phyloP scores from a whole-genome alignment of 495 filamentous ascomycete genomes.

The Podospora anserina region DNA sequence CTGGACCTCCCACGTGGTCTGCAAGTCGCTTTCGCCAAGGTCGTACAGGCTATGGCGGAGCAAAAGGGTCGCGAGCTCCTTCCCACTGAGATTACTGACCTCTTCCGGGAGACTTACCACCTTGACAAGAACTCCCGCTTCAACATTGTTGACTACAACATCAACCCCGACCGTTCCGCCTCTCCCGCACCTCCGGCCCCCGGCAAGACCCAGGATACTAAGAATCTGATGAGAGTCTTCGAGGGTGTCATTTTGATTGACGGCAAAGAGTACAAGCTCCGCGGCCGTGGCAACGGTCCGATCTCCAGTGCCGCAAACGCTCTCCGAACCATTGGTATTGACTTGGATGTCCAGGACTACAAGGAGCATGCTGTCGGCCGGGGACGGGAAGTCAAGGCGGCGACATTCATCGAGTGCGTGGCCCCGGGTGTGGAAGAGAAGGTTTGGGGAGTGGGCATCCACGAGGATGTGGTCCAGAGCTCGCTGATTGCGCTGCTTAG shows the following conservation, averaged over 20 bases:
- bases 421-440: slow-evolving; percentile 62
- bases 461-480: slow-evolving; percentile 91
- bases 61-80: slow-evolving; percentile 81
- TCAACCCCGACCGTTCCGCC: slow-evolving; percentile 75
- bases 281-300: slow-evolving; percentile 82
- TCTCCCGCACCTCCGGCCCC: slow-evolving; percentile 69
- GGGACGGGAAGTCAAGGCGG: slow-evolving; percentile 79
- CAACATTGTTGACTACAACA: slow-evolving; percentile 85
- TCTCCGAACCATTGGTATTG: slow-evolving; percentile 73
- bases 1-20: slow-evolving; percentile 91
- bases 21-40: slow-evolving; percentile 84
- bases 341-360: slow-evolving; percentile 90
- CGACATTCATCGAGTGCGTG: slow-evolving; percentile 89
- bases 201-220: slow-evolving; percentile 68
- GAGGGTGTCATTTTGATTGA: slow-evolving; percentile 86
- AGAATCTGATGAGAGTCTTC: slow-evolving; percentile 77
- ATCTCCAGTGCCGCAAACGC: slow-evolving; percentile 86
- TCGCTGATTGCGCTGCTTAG: slow-evolving; percentile 84
- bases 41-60: slow-evolving; percentile 73
- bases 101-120: slow-evolving; percentile 88
- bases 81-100: slow-evolving; percentile 71
- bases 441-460: slow-evolving; percentile 95
- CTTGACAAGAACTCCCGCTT: slow-evolving; percentile 80
- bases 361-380: slow-evolving; percentile 91
- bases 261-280: slow-evolving; percentile 70